phyloP scores from a whole-genome alignment of 1,284 basidiomycete species.

The Fomitiporia mediterranea region DNA sequence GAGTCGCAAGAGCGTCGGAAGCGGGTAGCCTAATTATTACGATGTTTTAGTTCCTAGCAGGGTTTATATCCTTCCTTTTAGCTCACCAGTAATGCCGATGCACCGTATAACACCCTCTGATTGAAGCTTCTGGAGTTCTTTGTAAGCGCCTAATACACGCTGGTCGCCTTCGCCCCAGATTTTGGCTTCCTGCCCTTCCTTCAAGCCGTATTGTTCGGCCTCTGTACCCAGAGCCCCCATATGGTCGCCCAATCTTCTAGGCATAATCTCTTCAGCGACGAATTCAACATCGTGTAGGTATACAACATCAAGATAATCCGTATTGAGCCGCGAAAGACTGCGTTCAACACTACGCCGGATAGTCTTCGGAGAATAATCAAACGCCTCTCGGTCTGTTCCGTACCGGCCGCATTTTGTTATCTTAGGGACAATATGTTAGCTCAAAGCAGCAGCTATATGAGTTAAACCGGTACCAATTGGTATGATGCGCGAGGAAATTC shows the following conservation, averaged over 20 bases:
- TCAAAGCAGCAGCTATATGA: no score
- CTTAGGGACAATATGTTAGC: no score
- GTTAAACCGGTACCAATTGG: conserved; percentile 67
- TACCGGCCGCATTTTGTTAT: conserved; percentile 95
- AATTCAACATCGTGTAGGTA: conserved; percentile 95
- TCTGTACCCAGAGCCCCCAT: conserved; percentile 48
- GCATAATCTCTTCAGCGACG: conserved; percentile 55
- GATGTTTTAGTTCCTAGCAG: no score
- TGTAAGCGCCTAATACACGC: conserved; percentile 69
- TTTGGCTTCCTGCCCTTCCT: conserved; percentile 50
- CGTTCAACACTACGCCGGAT: conserved; percentile 69
- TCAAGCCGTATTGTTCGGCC: conserved; percentile 56
- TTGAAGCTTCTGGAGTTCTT: conserved; percentile 71
- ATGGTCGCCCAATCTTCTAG: conserved; percentile 51
- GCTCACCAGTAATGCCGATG: conserved; percentile 81
- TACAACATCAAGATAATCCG: conserved; percentile 79
- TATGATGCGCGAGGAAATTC: conserved; percentile 83
- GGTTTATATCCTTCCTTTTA: neutral
- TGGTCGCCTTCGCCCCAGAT: conserved; percentile 78
- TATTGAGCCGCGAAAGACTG: conserved; percentile 72
- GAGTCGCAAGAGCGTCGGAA: conserved; percentile 85
- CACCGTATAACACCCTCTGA: conserved; percentile 72
- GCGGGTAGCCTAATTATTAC: conserved; percentile 63
- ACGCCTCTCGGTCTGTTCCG: conserved; percentile 53
- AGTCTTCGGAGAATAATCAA: conserved; percentile 76